phyloP scores from a whole-genome alignment of 371 early-diverging fungal genomes.

The Dinochytrium kinnereticum region DNA sequence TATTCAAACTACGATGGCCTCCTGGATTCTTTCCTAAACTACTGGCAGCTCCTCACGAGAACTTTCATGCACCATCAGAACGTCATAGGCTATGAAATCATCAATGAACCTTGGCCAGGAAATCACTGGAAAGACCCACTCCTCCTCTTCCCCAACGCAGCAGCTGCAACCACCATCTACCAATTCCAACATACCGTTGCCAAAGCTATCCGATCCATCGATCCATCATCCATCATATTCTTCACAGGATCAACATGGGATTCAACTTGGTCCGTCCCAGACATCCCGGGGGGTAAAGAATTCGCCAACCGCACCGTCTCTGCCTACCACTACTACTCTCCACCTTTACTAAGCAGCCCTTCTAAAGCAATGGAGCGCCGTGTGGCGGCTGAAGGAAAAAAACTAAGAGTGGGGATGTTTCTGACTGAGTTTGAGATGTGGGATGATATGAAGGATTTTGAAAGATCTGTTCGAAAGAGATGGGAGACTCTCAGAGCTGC shows the following conservation, averaged over 20 bases:
- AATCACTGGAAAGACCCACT: conserved; percentile 26
- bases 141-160: conserved; percentile 29
- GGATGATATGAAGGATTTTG: conserved; percentile 4
- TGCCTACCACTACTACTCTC: conserved; percentile 37
- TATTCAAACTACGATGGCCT: conserved; percentile 58
- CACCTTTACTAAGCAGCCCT: conserved; percentile 11
- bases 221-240: conserved; percentile 53
- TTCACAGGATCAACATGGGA: conserved; percentile 57
- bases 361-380: not conserved
- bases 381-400: not conserved
- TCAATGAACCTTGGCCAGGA: conserved; percentile 54
- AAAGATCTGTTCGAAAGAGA: not conserved
- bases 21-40: conserved; percentile 57
- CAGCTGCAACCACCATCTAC: conserved; percentile 19
- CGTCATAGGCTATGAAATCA: conserved; percentile 63
- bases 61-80: conserved; percentile 49
- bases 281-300: conserved; percentile 30
- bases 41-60: conserved; percentile 54
- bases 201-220: conserved; percentile 52
- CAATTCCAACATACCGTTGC: conserved; percentile 21
- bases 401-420: conserved; percentile 25
- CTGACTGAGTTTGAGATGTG: conserved; percentile 40
- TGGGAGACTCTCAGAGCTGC: conserved; percentile 22
- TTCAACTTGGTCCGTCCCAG: not conserved
- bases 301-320: conserved; percentile 30